These are phyloP conservation scores for Colletotrichum cuscutae DNA, from an alignment of 2,329 filamentous ascomycete species.

Conservation along the genomic window DNA sequence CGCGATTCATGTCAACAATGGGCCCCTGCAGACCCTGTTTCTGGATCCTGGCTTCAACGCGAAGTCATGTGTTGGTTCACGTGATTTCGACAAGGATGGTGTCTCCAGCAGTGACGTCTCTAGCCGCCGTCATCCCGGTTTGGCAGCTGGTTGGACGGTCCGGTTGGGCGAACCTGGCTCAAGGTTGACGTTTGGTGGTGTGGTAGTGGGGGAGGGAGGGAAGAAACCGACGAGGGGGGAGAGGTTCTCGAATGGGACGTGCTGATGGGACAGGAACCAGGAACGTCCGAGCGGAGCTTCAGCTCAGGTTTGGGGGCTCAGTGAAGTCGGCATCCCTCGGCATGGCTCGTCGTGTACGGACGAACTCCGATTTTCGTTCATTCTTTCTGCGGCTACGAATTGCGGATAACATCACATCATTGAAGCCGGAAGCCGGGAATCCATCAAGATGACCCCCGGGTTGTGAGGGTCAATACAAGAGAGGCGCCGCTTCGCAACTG, in stretches of 20 bases:
- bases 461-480: neutral
- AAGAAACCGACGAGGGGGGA: neutral
- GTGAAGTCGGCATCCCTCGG: neutral
- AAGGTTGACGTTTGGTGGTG: neutral
- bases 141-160: constrained; percentile 24
- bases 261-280: neutral
- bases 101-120: constrained; percentile 19
- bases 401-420: constrained; percentile 11
- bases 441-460: neutral
- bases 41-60: constrained; percentile 17
- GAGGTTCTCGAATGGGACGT: neutral
- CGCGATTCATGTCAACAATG: constrained; percentile 36
- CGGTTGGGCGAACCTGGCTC: neutral
- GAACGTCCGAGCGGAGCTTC: neutral
- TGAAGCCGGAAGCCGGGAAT: neutral
- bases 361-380: neutral
- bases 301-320: neutral
- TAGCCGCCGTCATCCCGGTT: constrained; percentile 27
- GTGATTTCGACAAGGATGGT: neutral
- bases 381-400: neutral
- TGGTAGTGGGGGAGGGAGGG: neutral
- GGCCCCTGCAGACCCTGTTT: constrained; percentile 24
- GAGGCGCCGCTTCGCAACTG: neutral
- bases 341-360: neutral
- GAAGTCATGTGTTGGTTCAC: constrained; percentile 26